Evolutionary conservation across 2,329 filamentous ascomycete species (phyloP).

Genomic region (Ceratocystis harringtonii): DNA sequence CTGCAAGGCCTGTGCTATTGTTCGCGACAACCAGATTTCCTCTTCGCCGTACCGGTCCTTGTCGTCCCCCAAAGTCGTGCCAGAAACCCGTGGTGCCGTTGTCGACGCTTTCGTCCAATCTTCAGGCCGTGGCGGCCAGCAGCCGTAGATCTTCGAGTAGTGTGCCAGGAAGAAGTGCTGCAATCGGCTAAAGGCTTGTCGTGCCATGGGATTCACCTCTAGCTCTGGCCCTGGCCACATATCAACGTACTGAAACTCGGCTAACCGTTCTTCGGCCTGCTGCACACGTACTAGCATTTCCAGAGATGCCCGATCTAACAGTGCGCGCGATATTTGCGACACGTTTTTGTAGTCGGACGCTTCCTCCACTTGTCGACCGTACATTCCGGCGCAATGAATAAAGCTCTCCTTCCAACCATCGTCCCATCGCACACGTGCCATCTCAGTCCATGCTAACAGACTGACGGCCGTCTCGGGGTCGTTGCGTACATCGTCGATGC

Average conservation of each 20-base stretch:
- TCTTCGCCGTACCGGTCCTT: slow-evolving; percentile 23
- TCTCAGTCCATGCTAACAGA: slow-evolving; percentile 51
- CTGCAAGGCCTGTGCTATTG: slow-evolving; percentile 41
- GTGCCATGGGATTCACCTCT: slow-evolving; percentile 23
- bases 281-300: slow-evolving; percentile 48
- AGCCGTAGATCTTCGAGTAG: slow-evolving; percentile 40
- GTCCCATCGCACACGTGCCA: slow-evolving; percentile 45
- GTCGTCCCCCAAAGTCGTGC: background rate
- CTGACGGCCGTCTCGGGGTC: slow-evolving; percentile 44
- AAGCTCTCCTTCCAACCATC: slow-evolving; percentile 55
- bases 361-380: slow-evolving; percentile 32
- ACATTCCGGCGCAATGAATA: slow-evolving; percentile 52
- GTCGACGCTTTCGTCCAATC: slow-evolving; percentile 9
- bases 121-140: slow-evolving; percentile 41
- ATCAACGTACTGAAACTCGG: slow-evolving; percentile 43
- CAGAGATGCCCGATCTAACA: slow-evolving; percentile 46
- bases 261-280: slow-evolving; percentile 45
- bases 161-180: slow-evolving; percentile 45
- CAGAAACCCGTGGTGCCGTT: background rate
- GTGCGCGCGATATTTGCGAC: slow-evolving; percentile 45
- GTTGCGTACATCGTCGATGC: slow-evolving; percentile 49
- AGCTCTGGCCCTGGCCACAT: slow-evolving; percentile 37
- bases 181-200: slow-evolving; percentile 37
- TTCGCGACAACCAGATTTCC: slow-evolving; percentile 46
- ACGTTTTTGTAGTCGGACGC: slow-evolving; percentile 42